Conservation (phyloP, 1,284 basidiomycete genomes). For the Moniliella sp. region DNA sequence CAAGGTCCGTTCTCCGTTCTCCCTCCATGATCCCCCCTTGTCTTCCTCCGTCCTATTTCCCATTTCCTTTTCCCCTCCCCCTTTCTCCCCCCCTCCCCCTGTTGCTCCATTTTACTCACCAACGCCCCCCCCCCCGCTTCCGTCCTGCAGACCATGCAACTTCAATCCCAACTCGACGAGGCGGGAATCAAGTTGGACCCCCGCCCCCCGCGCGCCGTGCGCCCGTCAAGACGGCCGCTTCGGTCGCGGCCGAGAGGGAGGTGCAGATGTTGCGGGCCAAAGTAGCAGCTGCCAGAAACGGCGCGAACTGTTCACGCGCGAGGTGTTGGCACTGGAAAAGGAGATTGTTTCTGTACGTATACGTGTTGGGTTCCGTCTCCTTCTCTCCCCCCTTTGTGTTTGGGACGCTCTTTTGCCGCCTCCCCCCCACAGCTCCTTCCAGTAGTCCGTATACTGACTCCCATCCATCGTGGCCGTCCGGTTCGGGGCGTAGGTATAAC, state of each 20-base stretch:
- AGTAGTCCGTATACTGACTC: no score
- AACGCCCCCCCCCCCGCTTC: not conserved
- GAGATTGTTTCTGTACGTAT: no score
- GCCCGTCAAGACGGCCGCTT: no score
- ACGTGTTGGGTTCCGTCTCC: no score
- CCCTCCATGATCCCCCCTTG: no score
- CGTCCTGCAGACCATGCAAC: not conserved
- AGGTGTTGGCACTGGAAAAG: not conserved
- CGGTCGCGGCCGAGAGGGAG: not conserved
- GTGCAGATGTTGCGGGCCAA: not conserved
- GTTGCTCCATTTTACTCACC: not conserved
- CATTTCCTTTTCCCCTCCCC: no score
- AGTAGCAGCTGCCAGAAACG: not conserved
- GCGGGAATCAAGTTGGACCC: not conserved
- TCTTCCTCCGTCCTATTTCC: no score
- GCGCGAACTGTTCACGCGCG: not conserved
- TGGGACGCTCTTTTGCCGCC: no score
- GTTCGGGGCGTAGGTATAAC: no score
- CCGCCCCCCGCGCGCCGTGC: not conserved
- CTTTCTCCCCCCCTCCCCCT: not conserved
- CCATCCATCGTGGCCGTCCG: no score
- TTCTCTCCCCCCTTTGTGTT: no score
- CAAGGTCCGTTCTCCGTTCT: not conserved
- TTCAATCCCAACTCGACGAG: not conserved
- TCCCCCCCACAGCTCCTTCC: no score